Evolutionary conservation across 345 rosid genomes (phyloP).

Genomic region (Aegle marmelos): DNA sequence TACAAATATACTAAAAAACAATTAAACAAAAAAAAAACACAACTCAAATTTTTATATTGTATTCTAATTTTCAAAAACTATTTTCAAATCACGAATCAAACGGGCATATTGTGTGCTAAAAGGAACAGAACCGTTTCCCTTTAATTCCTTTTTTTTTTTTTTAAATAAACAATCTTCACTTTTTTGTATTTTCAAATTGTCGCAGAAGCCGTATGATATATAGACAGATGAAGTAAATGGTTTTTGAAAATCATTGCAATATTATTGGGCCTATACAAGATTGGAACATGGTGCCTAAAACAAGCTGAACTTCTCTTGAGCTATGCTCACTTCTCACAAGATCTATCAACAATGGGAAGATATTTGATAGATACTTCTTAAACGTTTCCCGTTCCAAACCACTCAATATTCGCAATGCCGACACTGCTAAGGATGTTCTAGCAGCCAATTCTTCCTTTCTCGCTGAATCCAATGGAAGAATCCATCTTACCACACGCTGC

Average conservation of each 20-base stretch:
- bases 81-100: no score
- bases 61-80: no score
- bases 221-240: neutral
- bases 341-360: conserved; percentile 76
- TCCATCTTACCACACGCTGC: conserved; percentile 42
- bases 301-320: conserved; percentile 71
- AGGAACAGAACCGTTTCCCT: no score
- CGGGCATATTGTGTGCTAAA: no score
- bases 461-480: conserved; percentile 64
- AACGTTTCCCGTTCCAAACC: conserved; percentile 53
- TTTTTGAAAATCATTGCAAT: conserved; percentile 23
- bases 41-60: no score
- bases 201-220: no score
- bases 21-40: no score
- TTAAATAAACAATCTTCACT: no score
- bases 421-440: conserved; percentile 59
- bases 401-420: conserved; percentile 53
- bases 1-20: no score
- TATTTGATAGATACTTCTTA: conserved; percentile 42
- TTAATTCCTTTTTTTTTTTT: no score
- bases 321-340: conserved; percentile 81
- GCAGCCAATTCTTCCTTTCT: conserved; percentile 81
- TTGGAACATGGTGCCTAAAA: conserved; percentile 60
- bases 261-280: conserved; percentile 83
- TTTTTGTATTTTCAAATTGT: no score